These are phyloP conservation scores for Phytophthora cactorum DNA, from an alignment of 352 stramenopile species.

Conservation along the genomic window DNA sequence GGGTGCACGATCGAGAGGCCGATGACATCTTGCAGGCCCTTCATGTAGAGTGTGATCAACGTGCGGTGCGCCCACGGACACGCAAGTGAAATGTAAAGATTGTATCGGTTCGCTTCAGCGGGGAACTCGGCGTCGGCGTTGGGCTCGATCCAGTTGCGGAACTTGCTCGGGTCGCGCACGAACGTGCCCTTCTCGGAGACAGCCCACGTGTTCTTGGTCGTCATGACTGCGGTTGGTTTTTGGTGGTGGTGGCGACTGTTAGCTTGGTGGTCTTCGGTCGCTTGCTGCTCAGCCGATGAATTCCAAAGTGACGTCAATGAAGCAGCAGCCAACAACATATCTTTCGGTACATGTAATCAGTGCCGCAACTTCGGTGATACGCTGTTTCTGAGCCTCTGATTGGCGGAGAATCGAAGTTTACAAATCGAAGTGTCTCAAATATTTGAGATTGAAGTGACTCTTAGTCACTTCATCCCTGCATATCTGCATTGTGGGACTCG, in stretches of 20 bases:
- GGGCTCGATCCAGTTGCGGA: constrained; percentile 82
- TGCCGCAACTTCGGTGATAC: constrained; percentile 6
- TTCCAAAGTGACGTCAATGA: constrained; percentile 35
- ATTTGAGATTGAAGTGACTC: too few species aligned
- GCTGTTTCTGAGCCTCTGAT: constrained; percentile 5
- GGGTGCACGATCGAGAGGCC: constrained; percentile 92
- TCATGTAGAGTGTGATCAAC: constrained; percentile 91
- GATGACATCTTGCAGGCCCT: constrained; percentile 95
- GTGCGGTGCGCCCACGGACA: constrained; percentile 92
- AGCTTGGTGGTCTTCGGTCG: not conserved
- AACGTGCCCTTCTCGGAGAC: constrained; percentile 78
- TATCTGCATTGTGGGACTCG: too few species aligned
- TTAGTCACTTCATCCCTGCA: too few species aligned
- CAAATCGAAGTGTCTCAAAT: constrained; percentile 4
- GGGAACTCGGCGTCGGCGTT: constrained; percentile 67
- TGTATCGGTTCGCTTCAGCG: constrained; percentile 79
- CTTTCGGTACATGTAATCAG: constrained; percentile 23
- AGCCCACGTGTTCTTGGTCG: constrained; percentile 63
- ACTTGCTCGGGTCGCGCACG: constrained; percentile 74
- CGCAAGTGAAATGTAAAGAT: constrained; percentile 96
- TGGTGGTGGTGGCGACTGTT: not conserved
- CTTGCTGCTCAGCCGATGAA: constrained; percentile 10
- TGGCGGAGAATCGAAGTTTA: constrained; percentile 14
- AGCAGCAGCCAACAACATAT: not conserved
- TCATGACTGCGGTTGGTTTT: constrained; percentile 45